Percentiles rank a stretch among this genome's conserved stretches.
These are phyloP conservation scores for Boletales sp. DNA, from an alignment of 768 basidiomycete species.

Conservation along the genomic window DNA sequence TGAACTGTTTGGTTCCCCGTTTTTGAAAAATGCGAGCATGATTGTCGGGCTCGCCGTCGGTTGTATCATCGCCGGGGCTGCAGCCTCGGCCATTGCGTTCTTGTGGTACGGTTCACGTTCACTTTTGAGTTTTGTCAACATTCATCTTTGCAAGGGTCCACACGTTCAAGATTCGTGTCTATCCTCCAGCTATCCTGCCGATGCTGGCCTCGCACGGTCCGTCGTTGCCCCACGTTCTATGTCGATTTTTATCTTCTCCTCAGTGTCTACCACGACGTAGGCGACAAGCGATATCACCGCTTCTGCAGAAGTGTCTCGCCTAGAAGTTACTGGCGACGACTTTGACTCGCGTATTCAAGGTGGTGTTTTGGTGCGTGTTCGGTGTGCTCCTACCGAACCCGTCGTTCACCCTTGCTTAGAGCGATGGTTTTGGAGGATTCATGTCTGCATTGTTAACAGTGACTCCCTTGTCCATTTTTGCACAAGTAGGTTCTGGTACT, in stretches of 20 bases:
- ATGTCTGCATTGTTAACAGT: slow-evolving; percentile 79
- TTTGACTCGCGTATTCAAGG: slow-evolving; percentile 85
- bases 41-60: slow-evolving; percentile 74
- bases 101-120: too few species aligned
- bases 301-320: slow-evolving; percentile 74
- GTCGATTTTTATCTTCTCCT: slow-evolving; percentile 3
- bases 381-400: not conserved
- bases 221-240: not conserved
- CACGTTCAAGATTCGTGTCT: slow-evolving; percentile 72
- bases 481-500: slow-evolving; percentile 39
- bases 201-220: slow-evolving; percentile 58
- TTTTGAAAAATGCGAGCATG: slow-evolving; percentile 76
- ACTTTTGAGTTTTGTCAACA: not conserved
- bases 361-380: slow-evolving; percentile 56
- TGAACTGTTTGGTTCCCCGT: slow-evolving; percentile 81
- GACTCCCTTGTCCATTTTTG: slow-evolving; percentile 75
- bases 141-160: slow-evolving; percentile 48
- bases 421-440: slow-evolving; percentile 80
- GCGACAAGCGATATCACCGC: slow-evolving; percentile 85
- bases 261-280: slow-evolving; percentile 76
- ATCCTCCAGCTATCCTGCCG: slow-evolving; percentile 64
- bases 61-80: slow-evolving; percentile 75
- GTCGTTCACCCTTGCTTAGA: slow-evolving; percentile 29
- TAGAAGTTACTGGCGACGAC: slow-evolving; percentile 67
- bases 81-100: slow-evolving; percentile 29